These are phyloP conservation scores for Pichia sp. DNA, from an alignment of 1,139 yeast species.

Conservation along the genomic window DNA sequence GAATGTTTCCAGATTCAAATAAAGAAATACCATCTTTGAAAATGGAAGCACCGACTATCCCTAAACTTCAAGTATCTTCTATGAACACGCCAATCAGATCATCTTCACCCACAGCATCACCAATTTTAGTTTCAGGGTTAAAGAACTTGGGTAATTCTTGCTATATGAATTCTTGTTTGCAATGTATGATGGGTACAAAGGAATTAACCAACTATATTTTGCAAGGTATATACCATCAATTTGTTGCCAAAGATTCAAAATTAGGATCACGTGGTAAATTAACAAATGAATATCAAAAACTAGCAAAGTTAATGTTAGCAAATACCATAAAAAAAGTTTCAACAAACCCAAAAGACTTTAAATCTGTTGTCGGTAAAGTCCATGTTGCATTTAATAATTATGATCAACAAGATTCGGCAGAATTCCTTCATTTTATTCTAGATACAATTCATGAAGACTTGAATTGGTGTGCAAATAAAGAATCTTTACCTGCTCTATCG, in stretches of 20 bases:
- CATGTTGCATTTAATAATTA: conserved; percentile 24
- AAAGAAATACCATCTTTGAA: neutral
- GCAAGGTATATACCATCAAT: conserved; percentile 55
- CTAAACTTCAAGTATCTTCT: neutral
- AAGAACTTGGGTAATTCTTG: conserved; percentile 68
- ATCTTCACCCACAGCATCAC: neutral
- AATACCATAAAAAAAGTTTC: conserved; percentile 28
- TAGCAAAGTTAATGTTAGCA: conserved; percentile 54
- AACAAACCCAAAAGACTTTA: conserved; percentile 25
- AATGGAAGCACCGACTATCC: neutral
- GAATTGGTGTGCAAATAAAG: conserved; percentile 32
- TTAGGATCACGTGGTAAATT: conserved; percentile 80
- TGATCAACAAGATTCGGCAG: conserved; percentile 78
- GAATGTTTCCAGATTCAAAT: neutral
- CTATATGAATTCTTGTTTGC: conserved; percentile 64
- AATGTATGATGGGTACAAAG: conserved; percentile 52
- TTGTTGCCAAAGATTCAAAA: conserved; percentile 67
- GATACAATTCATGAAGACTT: conserved; percentile 67
- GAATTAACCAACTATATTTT: conserved; percentile 36
- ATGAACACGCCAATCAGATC: neutral
- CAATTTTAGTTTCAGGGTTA: conserved; percentile 50
- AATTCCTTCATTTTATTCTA: conserved; percentile 56
- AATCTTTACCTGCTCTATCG: conserved; percentile 52
- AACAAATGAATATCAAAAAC: conserved; percentile 64
- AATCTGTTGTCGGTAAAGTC: conserved; percentile 24